Percentiles rank a stretch among this genome's conserved stretches.
Evolutionary conservation across 2,329 filamentous ascomycete genomes (phyloP).

Genomic region (Paracorniculantispora psalliotae): DNA sequence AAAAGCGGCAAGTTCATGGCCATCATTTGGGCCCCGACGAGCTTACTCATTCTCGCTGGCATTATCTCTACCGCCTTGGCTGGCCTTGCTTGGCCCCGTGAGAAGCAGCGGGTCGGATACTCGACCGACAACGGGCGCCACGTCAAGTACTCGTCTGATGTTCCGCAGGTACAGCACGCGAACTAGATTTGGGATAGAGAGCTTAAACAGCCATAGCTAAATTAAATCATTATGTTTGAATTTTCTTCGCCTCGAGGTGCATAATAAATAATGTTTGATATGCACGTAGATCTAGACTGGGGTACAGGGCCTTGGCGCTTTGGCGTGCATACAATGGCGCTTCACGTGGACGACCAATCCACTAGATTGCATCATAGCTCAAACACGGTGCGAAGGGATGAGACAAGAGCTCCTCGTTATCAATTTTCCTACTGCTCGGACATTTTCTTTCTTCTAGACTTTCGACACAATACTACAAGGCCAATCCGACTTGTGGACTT

Average conservation of each 20-base stretch:
- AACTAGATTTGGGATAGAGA: no score
- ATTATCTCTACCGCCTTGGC: no score
- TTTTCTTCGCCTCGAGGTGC: not conserved
- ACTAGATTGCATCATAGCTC: constrained; percentile 9
- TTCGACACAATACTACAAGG: no score
- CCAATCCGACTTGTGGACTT: no score
- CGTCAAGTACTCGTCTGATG: no score
- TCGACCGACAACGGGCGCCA: no score
- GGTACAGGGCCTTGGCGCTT: not conserved
- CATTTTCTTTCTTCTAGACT: not conserved
- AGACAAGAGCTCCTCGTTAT: not conserved
- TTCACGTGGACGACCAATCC: constrained; percentile 5
- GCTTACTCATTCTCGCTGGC: no score
- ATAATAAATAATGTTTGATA: not conserved
- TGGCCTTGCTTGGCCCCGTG: no score
- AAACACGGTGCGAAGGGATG: not conserved
- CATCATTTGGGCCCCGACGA: not conserved
- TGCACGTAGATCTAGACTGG: not conserved
- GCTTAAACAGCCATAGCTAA: no score
- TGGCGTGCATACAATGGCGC: not conserved
- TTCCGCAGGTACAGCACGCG: no score
- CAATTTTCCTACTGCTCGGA: not conserved
- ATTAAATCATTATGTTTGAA: no score
- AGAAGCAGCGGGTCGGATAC: no score
- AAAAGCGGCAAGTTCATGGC: not conserved